Evolutionary conservation across 495 filamentous ascomycete genomes (phyloP).

Genomic region (Daldinia loculata): DNA sequence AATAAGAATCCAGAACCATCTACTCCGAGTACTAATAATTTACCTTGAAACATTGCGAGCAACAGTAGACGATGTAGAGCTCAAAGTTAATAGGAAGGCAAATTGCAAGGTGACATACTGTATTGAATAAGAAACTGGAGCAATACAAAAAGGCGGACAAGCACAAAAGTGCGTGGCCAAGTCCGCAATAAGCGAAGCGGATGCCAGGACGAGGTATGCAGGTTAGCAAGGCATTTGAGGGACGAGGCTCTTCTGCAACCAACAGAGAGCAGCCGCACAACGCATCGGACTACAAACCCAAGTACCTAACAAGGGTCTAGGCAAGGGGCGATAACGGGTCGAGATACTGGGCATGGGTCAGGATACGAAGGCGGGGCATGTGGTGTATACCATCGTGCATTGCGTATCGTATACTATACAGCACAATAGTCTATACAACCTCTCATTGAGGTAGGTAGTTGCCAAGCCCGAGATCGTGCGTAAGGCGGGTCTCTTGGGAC

Average conservation of each 20-base stretch:
- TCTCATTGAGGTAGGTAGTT: conserved; percentile 14
- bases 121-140: conserved; percentile 11
- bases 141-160: conserved; percentile 10
- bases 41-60: neutral
- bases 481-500: conserved; percentile 22
- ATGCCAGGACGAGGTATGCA: conserved; percentile 23
- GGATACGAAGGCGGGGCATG: conserved; percentile 41
- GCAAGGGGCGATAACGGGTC: conserved; percentile 11
- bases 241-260: conserved; percentile 38
- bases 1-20: conserved; percentile 20
- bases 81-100: neutral
- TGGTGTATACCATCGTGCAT: conserved; percentile 40
- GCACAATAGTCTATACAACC: neutral
- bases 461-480: conserved; percentile 35
- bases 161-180: conserved; percentile 11
- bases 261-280: conserved; percentile 26
- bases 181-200: conserved; percentile 31
- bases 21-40: conserved; percentile 1
- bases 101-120: conserved; percentile 14
- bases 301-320: conserved; percentile 1
- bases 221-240: conserved; percentile 21
- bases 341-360: conserved; percentile 13
- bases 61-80: neutral
- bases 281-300: conserved; percentile 6
- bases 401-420: conserved; percentile 35